Evolutionary conservation across 1,284 basidiomycete species (phyloP), one percentile per base, ranked within the genome.

Genomic region (Austroboletus novae-zelandiae): DNA sequence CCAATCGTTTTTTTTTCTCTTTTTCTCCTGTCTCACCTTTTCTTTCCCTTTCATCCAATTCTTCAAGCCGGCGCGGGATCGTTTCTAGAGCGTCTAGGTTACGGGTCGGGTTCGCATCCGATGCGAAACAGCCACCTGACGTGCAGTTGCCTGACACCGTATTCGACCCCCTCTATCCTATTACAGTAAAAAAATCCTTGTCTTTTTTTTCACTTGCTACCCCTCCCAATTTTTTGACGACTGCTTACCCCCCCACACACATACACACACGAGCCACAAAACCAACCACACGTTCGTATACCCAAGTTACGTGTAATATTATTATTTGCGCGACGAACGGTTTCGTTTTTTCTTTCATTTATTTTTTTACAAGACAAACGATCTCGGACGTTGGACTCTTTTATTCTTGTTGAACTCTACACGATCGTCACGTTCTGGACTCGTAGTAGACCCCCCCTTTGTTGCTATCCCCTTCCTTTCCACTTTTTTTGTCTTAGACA

Each of bases 261-360:
- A 27, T n/a, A 32, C 23, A 23, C 29, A 10, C 20, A 14, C 35
- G 11, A 8, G n/a, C 14, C 31, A 29, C 23, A 48, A 27, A 29
- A 30, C 14, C 18, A 35, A 31, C 40, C 14, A 15, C 40, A 53
- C 36, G 36, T 43, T 23, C 42, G 53, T 55, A 53, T 53, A 53
- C 52, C 52, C 52, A 23, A 50, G 31, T 51, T 51, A 53, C 52
- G 40, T 53, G 52, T 53, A 53, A 53, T 53, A 53, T 51, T 53
- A 53, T 51, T 53, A 52, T 54, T 52, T 49, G 45, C 29, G 37
- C 51, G 42, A 47, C 49, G 39, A 52, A 31, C 31, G 17, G 25
- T 25, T 44, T 52, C 14, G 20, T 10, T 9, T 14, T 9, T 31
- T 15, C 42, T 14, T 15, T 32, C 43, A 31, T 11, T 32, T 36